Evolutionary conservation across 768 basidiomycete species (phyloP), one percentile per base, ranked within the genome.

Genomic region (Pilatotrama ljubarskyi): DNA sequence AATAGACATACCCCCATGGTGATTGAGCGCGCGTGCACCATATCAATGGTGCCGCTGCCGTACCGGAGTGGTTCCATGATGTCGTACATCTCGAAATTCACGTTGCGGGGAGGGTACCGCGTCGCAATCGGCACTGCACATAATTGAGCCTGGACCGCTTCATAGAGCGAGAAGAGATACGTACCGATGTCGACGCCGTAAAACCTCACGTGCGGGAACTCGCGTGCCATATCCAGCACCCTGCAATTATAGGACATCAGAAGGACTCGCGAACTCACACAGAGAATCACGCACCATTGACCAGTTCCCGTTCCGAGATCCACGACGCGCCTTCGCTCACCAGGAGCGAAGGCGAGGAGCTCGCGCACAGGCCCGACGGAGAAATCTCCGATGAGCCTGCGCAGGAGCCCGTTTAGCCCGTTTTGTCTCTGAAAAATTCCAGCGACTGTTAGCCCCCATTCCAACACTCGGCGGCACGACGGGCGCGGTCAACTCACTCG

Each of bases 291-390:
- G 43, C 18, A 89, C 91, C 91, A 93, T 73, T 69, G 74, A 5
- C 91, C 91, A 17, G 80, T 87, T 17, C 91, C 91, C 7, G 86
- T 88, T 63, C 91, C 86, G n/a, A 91, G 67, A 72, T 93, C 91
- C 48, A 93, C 77, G 43, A 79, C 87, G 59, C 79, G 78, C 71
- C 76, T 82, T 49, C 74, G 77, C 56, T 77, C 77, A 42, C 70
- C 75, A 5, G 72, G 68, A 41, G 73, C 70, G 25, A 67, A 65
- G 42, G 75, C 75, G 48, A 92, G 76, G 29, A 82, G 73, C 59
- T 84, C 76, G 32, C 66, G 63, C 24, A 91, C 82, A 38, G 88
- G 88, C 5, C 83, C 85, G 51, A 85, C 73, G 68, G 81, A 86
- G 69, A 84, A 78, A 40, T 70, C 76, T n/a, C 83, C 82, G 64